phyloP scores from a whole-genome alignment of 805 yeast genomes.

The Candida quercuum region DNA sequence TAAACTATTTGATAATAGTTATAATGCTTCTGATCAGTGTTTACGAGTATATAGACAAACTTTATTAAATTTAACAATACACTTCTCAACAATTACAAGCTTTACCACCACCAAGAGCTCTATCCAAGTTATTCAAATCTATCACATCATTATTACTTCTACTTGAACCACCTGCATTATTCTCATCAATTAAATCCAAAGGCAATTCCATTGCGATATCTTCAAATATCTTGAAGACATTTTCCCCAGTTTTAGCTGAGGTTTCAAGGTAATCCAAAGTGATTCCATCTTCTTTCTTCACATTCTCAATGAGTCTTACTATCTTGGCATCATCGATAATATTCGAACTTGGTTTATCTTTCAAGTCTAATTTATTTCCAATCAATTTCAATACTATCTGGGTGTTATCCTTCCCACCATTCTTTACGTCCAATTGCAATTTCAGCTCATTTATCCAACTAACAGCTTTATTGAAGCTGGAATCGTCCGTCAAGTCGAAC shows the following conservation, averaged over 20 bases:
- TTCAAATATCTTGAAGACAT: constrained; percentile 41
- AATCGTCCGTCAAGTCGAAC: constrained; percentile 68
- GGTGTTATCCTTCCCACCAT: constrained; percentile 39
- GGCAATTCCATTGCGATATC: constrained; percentile 44
- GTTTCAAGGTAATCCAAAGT: constrained; percentile 21
- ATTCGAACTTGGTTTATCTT: constrained; percentile 11
- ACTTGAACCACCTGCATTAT: constrained; percentile 7
- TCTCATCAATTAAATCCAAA: constrained; percentile 20
- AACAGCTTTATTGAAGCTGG: constrained; percentile 74
- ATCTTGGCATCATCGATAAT: constrained; percentile 18
- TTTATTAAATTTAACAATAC: constrained; percentile 3
- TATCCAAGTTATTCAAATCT: constrained; percentile 24
- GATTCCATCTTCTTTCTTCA: constrained; percentile 23
- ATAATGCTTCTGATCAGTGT: background rate
- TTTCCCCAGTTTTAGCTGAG: constrained; percentile 62
- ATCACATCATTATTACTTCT: constrained; percentile 19
- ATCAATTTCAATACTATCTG: constrained; percentile 77
- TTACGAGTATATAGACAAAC: background rate
- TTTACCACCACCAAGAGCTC: constrained; percentile 1
- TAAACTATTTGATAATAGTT: too few species aligned
- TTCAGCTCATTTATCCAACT: constrained; percentile 91
- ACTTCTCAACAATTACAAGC: constrained; percentile 6
- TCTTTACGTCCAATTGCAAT: constrained; percentile 40
- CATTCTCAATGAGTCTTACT: constrained; percentile 29
- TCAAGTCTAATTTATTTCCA: constrained; percentile 79